Evolutionary conservation across 106 monocot species (phyloP).

Genomic region (Chionographis japonica): DNA sequence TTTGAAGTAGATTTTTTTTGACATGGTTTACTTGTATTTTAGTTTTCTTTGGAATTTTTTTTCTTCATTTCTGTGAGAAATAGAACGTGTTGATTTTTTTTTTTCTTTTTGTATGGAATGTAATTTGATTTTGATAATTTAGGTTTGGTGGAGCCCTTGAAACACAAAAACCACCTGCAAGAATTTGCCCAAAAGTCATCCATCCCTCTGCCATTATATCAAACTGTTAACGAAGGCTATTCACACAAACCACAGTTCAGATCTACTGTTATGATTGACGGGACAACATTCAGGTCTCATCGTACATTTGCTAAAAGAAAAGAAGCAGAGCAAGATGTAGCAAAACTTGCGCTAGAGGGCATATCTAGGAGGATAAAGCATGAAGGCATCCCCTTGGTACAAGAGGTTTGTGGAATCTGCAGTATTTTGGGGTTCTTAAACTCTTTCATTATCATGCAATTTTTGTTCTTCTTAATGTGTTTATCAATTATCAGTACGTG

Average conservation of each 20-base stretch:
- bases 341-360: conserved; percentile 43
- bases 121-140: not conserved
- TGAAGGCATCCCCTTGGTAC: conserved; percentile 18
- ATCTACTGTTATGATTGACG: conserved; percentile 36
- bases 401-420: conserved; percentile 8
- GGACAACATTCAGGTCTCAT: conserved; percentile 25
- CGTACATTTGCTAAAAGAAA: conserved; percentile 27
- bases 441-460: too few relatives aligned
- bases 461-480: too few relatives aligned
- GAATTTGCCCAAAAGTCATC: conserved; percentile 27
- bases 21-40: too few relatives aligned
- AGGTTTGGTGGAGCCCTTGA: conserved; percentile 8
- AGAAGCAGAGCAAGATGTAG: conserved; percentile 61
- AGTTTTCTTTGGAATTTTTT: not conserved
- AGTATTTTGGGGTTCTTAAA: too few relatives aligned
- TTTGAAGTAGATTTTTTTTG: too few relatives aligned
- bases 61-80: not conserved
- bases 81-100: too few relatives aligned
- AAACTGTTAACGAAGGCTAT: conserved; percentile 35
- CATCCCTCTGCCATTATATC: conserved; percentile 34
- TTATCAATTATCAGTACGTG: too few relatives aligned
- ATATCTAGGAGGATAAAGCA: conserved; percentile 9
- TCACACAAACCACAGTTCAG: conserved; percentile 39
- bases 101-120: not conserved
- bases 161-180: conserved; percentile 44